These are phyloP conservation scores for Zoysia matrella DNA, from an alignment of 202 grass and related monocot genomes.

Conservation along the genomic window DNA sequence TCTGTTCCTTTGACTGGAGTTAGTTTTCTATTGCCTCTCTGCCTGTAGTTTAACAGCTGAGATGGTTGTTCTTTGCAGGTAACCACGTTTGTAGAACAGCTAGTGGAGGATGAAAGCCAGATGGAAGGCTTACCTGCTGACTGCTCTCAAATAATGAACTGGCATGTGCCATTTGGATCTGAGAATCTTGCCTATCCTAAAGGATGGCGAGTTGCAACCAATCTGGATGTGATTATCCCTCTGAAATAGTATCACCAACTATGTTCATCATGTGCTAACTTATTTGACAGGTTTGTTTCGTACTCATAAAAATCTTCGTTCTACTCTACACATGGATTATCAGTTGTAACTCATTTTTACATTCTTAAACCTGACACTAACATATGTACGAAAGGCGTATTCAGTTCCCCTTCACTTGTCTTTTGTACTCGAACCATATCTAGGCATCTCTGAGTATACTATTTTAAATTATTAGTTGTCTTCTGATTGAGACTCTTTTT, in stretches of 20 bases:
- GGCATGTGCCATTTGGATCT: conserved; percentile 90
- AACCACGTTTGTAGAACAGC: conserved; percentile 82
- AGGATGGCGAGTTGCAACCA: conserved; percentile 68
- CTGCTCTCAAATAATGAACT: conserved; percentile 95
- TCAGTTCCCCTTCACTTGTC: conserved; percentile 30
- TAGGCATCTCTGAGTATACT: background rate
- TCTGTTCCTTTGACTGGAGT: background rate
- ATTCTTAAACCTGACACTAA: conserved; percentile 8
- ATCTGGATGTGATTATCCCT: conserved; percentile 82
- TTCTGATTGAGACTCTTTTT: conserved; percentile 37
- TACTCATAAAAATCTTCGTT: conserved; percentile 30
- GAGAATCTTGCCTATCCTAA: conserved; percentile 76
- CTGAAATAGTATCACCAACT: conserved; percentile 58
- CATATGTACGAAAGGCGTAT: conserved; percentile 14
- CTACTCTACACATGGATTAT: conserved; percentile 17
- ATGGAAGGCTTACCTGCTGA: conserved; percentile 91
- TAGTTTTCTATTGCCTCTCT: conserved; percentile 43
- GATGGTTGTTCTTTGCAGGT: conserved; percentile 67
- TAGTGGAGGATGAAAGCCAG: conserved; percentile 96
- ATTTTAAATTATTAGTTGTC: conserved; percentile 6
- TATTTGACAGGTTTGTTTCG: conserved; percentile 60
- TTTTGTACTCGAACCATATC: conserved; percentile 23
- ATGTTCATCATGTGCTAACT: conserved; percentile 51
- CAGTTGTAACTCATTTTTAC: conserved; percentile 3
- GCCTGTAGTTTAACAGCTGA: conserved; percentile 35